Base-by-base conservation (phyloP, 345 rosid species). In the Corchorus capsularis region DNA sequence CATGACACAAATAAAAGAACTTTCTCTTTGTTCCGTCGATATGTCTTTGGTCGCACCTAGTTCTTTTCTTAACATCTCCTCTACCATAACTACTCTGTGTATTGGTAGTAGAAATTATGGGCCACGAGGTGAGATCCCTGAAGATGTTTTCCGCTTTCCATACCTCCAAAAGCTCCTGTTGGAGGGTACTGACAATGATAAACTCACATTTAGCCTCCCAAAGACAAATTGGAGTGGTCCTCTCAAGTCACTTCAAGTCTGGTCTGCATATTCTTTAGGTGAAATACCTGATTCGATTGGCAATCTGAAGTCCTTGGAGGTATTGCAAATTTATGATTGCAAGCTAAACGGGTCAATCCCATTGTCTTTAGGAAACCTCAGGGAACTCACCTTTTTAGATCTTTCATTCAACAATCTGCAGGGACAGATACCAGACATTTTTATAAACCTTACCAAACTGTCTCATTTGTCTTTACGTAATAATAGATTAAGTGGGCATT, bases 191-290 rank as follows among this genome's bases (percentile, higher is more conserved):
- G 5, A 27, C 4, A 3, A 6, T 2, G 63, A 74, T 10, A 4
- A 1, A 2, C 78, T 74, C 50, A 39, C 15, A 14, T 74, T 81
- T 61, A 22, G 14, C 46, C 20, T 78, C 11, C 81, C 79, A 14
- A 15, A 35, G 1, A 70, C 62, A 19, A 65, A 77, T n/a, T n/a
- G n/a, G 74, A 41, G 56, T 14, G 53, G 71, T 72, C 65, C 71
- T 7, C 74, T 77, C 61, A 45, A 6, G 54, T 7, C 7, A 8
- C 19, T 76, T 14, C 15, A 43, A 14, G 69, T 80, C 1, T 27
- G 27, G 27, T 27, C 1, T 27, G 27, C 27, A 27, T 27, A 27
- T 27, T 27, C 27, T 1, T 1, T 27, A 27, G 27, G 27, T 17
- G 15, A 63, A 2, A 1, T 72, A 7, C 70, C 74, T 6, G 54